Conservation (phyloP, 306 rosid species). For the Ceratonia siliqua region DNA sequence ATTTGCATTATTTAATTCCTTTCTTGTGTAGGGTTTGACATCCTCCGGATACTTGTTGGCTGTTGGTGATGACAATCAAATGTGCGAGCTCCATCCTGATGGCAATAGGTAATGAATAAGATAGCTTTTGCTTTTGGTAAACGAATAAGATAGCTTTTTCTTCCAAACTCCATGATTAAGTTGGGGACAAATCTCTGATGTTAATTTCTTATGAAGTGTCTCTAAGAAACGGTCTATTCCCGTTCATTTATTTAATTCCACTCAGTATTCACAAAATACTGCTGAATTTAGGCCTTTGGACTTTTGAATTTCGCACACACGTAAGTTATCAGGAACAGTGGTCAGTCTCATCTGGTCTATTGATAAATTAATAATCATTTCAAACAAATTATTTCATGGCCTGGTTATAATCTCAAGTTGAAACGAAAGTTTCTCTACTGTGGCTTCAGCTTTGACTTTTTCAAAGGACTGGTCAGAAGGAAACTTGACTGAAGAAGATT, state of each 20-base stretch:
- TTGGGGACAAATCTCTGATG: neutral
- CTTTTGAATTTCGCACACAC: neutral
- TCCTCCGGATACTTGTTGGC: slow-evolving; percentile 43
- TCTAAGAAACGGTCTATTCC: neutral
- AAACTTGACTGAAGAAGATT: slow-evolving; percentile 53
- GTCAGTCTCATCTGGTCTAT: neutral
- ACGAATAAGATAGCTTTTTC: slow-evolving; percentile 5
- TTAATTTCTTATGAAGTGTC: neutral
- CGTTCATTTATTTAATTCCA: neutral
- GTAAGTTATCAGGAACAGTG: neutral
- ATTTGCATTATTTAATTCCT: slow-evolving; percentile 1
- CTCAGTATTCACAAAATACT: neutral
- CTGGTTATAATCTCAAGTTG: slow-evolving; percentile 3
- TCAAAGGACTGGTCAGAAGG: slow-evolving; percentile 59
- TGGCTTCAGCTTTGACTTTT: slow-evolving; percentile 59
- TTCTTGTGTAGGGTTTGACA: slow-evolving; percentile 44
- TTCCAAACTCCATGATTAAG: slow-evolving; percentile 25
- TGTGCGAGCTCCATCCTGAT: slow-evolving; percentile 79
- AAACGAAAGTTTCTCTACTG: neutral
- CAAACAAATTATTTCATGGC: neutral
- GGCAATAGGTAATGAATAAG: slow-evolving; percentile 68
- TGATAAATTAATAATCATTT: neutral
- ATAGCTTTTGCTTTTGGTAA: too few species aligned
- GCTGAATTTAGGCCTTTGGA: neutral
- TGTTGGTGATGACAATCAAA: slow-evolving; percentile 65